Base-by-base conservation (phyloP, 768 basidiomycete genomes). In the Psilocybe cyanescens region DNA sequence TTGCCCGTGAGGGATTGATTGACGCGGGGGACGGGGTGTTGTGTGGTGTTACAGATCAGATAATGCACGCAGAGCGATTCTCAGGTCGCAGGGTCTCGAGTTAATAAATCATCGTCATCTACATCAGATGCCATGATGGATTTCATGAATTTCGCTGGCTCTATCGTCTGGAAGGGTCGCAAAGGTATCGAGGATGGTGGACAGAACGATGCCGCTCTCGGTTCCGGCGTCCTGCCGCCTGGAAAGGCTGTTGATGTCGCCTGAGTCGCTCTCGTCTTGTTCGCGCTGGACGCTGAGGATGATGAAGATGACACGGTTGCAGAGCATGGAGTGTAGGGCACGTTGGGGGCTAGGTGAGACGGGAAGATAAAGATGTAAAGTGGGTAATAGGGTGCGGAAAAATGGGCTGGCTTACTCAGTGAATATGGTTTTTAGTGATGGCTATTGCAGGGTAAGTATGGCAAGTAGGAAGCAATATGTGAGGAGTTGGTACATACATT, bases 271-370 rank as follows among this genome's bases (percentile, higher is more conserved):
- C 37, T 58, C n/a, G 11, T 62, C 52, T 55, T 55, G 57, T 11
- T 54, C 46, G 1, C 45, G 19, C 17, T 66, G 60, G n/a, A 59
- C 9, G 29, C 57, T 55, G n/a, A 66, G 61, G 33, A 75, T 73
- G 35, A 66, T 61, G 17, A 75, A 67, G 19, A 75, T 64, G 24
- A 75, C 70, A 2, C 74, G 71, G 39, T 67, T 73, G 65, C 68
- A 73, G 61, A 73, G 65, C 9, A 75, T 68, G 9, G 71, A 71
- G 57, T 75, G 74, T 45, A 74, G 59, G 8, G 67, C 71, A 5
- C 71, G 67, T 61, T 72, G 72, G 3, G 67, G 65, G 16, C 73
- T 75, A 49, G 19, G 29, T 19, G 52, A 39, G 45, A 35, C 12
- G 47, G 24, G 24, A 17, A n/a, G 12, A 35, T 61, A 3, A 29